Base-by-base conservation (phyloP, 257 asterid species). In the Dorcoceras hygrometricum region DNA sequence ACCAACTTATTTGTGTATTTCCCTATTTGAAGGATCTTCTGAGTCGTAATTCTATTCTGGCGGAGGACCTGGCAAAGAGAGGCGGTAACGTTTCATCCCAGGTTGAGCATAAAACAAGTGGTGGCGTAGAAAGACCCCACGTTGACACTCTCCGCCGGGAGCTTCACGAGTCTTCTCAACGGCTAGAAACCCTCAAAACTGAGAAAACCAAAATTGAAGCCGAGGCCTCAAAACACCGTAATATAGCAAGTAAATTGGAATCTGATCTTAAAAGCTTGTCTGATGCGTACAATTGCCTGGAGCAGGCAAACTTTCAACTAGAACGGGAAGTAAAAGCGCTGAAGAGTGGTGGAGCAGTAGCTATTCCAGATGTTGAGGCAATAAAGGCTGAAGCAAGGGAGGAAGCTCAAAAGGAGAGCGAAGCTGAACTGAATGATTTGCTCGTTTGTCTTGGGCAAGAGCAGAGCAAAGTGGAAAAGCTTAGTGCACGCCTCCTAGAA, bases 381-480 rank as follows among this genome's bases (percentile, higher is more conserved):
- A 81, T 93, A 59, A 78, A 79, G 72, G 95, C 89, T 32, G 92
- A 85, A 54, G 97, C 98, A 6, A 77, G 89, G 67, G 96, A 87
- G 76, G 96, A 87, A 81, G 99, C 96, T 58, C 83, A 73, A 50
- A 86, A 77, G 81, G 95, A 90, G 78, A 90, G 97, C 46, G 99
- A 93, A 79, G 89, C 81, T 31, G 99, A 93, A 61, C 70, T 90
- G 71, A 84, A 73, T 5, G 97, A 93, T 74, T 81, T 93, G 86
- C 82, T 93, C 0, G 99, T 93, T 50, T 93, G 99, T 62, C 95
- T 93, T 3, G 99, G 99, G 67, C 99, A 93, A 78, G 99, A 93
- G 63, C 99, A 93, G 79, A 93, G 92, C 78, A 93, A 85, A 80
- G 97, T 85, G 71, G 96, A 93, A 77, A 90, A 71, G 77, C 96